Evolutionary conservation across 2,329 filamentous ascomycete genomes (phyloP).

Genomic region (Gremmenia infestans): DNA sequence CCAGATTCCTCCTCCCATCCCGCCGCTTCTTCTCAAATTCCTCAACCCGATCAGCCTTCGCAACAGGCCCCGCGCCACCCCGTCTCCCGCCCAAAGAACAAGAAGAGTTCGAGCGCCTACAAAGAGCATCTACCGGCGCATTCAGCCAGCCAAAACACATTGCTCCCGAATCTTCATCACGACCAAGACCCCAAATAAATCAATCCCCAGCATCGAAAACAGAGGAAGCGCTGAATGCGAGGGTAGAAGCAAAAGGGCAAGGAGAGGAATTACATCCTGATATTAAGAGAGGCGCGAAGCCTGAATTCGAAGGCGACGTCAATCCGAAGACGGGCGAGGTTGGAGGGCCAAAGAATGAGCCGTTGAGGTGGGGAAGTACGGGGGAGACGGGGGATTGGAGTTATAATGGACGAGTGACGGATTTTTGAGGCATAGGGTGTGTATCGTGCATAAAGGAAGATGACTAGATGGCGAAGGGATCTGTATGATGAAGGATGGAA

Average conservation of each 20-base stretch:
- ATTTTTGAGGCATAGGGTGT: conserved; percentile 53
- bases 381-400: conserved; percentile 71
- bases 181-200: conserved; percentile 39
- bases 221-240: conserved; percentile 32
- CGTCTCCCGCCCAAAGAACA: conserved; percentile 85
- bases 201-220: conserved; percentile 38
- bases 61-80: conserved; percentile 65
- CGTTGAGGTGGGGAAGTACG: conserved; percentile 72
- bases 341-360: conserved; percentile 96
- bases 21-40: conserved; percentile 27
- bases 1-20: conserved; percentile 24
- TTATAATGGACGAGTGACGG: conserved; percentile 90
- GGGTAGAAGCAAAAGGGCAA: conserved; percentile 49
- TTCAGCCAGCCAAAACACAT: conserved; percentile 58
- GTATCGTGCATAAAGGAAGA: neutral
- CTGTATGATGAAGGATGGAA: neutral
- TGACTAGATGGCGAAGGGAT: neutral
- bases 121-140: conserved; percentile 68
- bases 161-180: conserved; percentile 23
- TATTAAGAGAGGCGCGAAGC: conserved; percentile 69
- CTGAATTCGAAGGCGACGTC: conserved; percentile 87
- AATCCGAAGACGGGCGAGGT: conserved; percentile 96
- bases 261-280: conserved; percentile 66
- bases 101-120: conserved; percentile 83
- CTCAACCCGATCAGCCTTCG: conserved; percentile 35